Base-by-base conservation (phyloP, 768 basidiomycete species). In the Macrolepiota albuminosa region DNA sequence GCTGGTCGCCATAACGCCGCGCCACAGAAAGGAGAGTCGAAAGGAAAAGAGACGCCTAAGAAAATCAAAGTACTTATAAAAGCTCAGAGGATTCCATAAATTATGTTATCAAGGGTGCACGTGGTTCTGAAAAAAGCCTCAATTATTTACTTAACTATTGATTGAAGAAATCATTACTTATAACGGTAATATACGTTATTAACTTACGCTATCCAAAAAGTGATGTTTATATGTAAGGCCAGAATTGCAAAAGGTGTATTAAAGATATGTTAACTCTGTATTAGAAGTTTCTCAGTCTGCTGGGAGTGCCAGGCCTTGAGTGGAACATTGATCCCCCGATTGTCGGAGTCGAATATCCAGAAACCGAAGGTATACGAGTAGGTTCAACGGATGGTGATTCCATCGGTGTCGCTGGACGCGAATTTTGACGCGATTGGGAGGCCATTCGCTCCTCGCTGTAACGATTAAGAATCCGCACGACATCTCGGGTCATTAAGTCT, bases 1-100 rank as follows among this genome's bases (percentile, higher is more conserved):
- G 60, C 78, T 85, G 61, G 92, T 84, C 61, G 94, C 93, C 95
- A 96, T 97, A 33, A 63, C 75, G n/a, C n/a, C 42, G 9, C 42
- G 42, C 21, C 42, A 34, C 39, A 2, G 16, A 56, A 47, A 56
- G 39, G 36, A 48, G 37, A 42, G n/a, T 29, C 42, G 4, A 2
- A 37, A 31, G 2, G 31, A 36, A 9, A 34, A 6, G 33, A 57
- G 26, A 21, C 26, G 1, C 8, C 21, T 37, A 3, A 3, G 14
- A 47, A 24, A 18, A 48, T 5, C 24, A 16, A 26, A 24, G 43
- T 33, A 7, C 14, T 36, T 21, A 24, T 14, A n/a, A 37, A 26
- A n/a, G 29, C 29, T 29, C 29, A 29, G 29, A 29, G 29, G 29
- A 4, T 29, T 29, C 29, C 29, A 29, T 40, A 16, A 42, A 18